Evolutionary conservation across 441 rosid genomes (phyloP).

Genomic region (Aquilaria agallochum): DNA sequence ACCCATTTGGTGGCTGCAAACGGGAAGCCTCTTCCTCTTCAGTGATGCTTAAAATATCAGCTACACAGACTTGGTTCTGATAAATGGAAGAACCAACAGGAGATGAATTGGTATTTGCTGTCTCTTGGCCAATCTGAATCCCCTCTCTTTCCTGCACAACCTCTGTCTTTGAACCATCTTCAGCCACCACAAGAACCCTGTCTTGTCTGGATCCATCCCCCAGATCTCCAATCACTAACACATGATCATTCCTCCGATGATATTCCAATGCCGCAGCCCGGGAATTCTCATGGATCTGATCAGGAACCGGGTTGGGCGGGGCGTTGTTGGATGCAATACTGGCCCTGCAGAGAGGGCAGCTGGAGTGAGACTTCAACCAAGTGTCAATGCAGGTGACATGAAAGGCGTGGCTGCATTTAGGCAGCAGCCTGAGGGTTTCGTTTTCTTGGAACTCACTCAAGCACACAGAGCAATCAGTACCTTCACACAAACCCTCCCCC

Average conservation of each 20-base stretch:
- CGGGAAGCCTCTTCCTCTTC: constrained; percentile 20
- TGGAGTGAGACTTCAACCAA: constrained; percentile 82
- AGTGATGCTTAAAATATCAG: constrained; percentile 30
- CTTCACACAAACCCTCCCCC: constrained; percentile 50
- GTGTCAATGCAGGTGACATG: constrained; percentile 85
- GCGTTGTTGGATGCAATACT: constrained; percentile 22
- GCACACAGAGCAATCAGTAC: constrained; percentile 71
- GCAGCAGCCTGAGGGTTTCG: constrained; percentile 63
- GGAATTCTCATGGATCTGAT: not conserved
- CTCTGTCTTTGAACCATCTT: constrained; percentile 4
- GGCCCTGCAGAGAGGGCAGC: constrained; percentile 82
- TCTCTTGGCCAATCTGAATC: constrained; percentile 13
- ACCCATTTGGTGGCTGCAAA: not conserved
- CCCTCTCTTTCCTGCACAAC: constrained; percentile 10
- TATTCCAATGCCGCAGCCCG: constrained; percentile 11
- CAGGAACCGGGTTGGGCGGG: not conserved
- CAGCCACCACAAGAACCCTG: constrained; percentile 9
- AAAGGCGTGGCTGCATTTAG: constrained; percentile 81
- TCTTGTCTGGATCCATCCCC: constrained; percentile 23
- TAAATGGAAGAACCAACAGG: constrained; percentile 35
- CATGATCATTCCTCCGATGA: constrained; percentile 20
- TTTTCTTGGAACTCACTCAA: constrained; percentile 67
- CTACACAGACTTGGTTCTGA: constrained; percentile 27
- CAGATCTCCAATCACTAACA: constrained; percentile 36
- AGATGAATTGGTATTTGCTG: constrained; percentile 23